Evolutionary conservation across 805 yeast genomes (phyloP).

Genomic region (Candida incommunis): DNA sequence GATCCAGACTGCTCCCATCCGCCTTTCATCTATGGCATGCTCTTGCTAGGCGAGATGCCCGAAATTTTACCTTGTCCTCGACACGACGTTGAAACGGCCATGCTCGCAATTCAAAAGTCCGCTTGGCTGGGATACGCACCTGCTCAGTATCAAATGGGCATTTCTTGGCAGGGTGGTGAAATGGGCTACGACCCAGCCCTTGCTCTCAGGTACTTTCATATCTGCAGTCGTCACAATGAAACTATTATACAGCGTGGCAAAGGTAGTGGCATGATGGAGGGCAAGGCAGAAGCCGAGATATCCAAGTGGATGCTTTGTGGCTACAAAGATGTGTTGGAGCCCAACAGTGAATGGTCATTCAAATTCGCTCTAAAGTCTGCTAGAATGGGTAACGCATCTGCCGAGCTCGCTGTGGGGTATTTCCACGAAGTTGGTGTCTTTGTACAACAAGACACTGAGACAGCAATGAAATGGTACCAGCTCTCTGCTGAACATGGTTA

Average conservation of each 20-base stretch:
- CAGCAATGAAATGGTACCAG: slow-evolving; percentile 37
- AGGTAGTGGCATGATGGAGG: slow-evolving; percentile 10
- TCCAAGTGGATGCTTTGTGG: slow-evolving; percentile 61
- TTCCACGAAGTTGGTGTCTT: slow-evolving; percentile 57
- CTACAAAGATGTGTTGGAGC: slow-evolving; percentile 34
- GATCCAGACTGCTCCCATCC: slow-evolving; percentile 28
- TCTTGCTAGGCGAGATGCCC: slow-evolving; percentile 21
- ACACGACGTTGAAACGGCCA: slow-evolving; percentile 11
- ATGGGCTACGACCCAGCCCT: slow-evolving; percentile 19
- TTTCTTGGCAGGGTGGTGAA: slow-evolving; percentile 22
- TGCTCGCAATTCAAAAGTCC: slow-evolving; percentile 19
- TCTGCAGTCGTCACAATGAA: slow-evolving; percentile 22
- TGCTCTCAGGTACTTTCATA: slow-evolving; percentile 21
- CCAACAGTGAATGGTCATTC: slow-evolving; percentile 51
- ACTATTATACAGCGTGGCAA: slow-evolving; percentile 11
- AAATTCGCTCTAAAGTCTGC: slow-evolving; percentile 55
- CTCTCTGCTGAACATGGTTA: slow-evolving; percentile 40
- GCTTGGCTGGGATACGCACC: slow-evolving; percentile 25
- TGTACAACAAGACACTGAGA: slow-evolving; percentile 26
- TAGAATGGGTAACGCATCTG: slow-evolving; percentile 43
- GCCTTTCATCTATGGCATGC: slow-evolving; percentile 23
- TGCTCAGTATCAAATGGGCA: slow-evolving; percentile 23
- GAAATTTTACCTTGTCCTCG: slow-evolving; percentile 4
- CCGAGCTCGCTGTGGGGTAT: slow-evolving; percentile 56
- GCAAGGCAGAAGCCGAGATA: slow-evolving; percentile 25